Conservation (phyloP, 2,329 filamentous ascomycete genomes). For the Daldinia sp. region DNA sequence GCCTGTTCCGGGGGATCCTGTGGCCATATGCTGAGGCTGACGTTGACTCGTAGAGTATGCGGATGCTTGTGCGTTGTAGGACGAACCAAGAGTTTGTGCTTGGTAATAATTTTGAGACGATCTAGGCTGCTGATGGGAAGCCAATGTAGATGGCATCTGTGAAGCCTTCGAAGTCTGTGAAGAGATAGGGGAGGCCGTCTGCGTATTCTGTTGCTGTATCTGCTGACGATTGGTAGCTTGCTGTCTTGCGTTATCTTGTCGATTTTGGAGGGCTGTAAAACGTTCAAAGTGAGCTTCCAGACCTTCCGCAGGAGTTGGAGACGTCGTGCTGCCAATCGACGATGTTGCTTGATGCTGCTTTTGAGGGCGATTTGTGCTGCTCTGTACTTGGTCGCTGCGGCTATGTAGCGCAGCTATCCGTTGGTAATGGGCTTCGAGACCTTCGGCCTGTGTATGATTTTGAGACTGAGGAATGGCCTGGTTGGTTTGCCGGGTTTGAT, state of each 20-base stretch:
- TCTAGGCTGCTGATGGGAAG: constrained; percentile 43
- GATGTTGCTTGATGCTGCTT: constrained; percentile 39
- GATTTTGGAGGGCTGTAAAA: constrained; percentile 42
- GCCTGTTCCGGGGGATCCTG: constrained; percentile 42
- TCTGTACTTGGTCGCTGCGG: constrained; percentile 40
- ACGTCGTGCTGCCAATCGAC: constrained; percentile 36
- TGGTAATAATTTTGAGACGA: constrained; percentile 45
- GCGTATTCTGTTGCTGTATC: constrained; percentile 38
- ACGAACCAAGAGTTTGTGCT: constrained; percentile 39
- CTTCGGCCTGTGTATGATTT: constrained; percentile 39
- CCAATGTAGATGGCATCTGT: constrained; percentile 41
- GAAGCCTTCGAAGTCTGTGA: constrained; percentile 43
- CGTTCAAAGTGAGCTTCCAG: constrained; percentile 44
- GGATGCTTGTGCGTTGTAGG: constrained; percentile 43
- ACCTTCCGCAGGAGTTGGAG: constrained; percentile 40
- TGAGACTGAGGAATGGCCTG: constrained; percentile 33
- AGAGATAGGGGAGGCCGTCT: constrained; percentile 44
- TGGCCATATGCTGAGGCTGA: constrained; percentile 43
- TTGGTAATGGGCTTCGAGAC: constrained; percentile 44
- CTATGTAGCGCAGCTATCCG: constrained; percentile 40
- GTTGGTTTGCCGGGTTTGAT: constrained; percentile 35
- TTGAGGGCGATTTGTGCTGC: constrained; percentile 39
- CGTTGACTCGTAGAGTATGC: constrained; percentile 44
- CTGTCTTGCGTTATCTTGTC: constrained; percentile 40
- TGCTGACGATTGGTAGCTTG: constrained; percentile 40